Conservation (phyloP, 805 yeast species). For the Isabelozyma pseudorhagii region DNA sequence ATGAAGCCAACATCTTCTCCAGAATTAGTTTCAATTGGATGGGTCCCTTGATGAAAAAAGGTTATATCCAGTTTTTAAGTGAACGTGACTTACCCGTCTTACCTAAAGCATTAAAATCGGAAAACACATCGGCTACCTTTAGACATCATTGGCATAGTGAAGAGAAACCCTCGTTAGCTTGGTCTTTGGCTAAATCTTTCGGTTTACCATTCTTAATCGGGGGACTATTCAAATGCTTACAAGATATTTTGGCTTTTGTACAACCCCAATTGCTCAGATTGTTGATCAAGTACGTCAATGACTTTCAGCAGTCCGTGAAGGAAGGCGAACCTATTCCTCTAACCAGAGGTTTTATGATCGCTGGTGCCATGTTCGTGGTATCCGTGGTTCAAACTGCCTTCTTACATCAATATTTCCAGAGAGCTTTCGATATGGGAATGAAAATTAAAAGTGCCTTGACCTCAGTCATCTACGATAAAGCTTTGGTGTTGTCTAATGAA, state of each 20-base stretch:
- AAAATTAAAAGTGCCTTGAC: constrained; percentile 68
- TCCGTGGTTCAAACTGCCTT: constrained; percentile 76
- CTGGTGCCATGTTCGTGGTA: constrained; percentile 68
- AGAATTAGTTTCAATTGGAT: constrained; percentile 86
- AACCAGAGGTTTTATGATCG: constrained; percentile 72
- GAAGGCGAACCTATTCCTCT: constrained; percentile 53
- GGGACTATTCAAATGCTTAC: constrained; percentile 66
- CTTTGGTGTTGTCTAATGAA: constrained; percentile 68
- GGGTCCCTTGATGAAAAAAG: constrained; percentile 77
- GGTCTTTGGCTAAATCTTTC: constrained; percentile 67
- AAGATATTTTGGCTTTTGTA: constrained; percentile 65
- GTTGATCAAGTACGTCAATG: constrained; percentile 30
- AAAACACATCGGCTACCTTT: constrained; percentile 47
- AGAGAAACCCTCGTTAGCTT: constrained; percentile 48
- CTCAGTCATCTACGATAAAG: constrained; percentile 63
- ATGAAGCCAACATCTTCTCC: constrained; percentile 68
- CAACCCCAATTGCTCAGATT: constrained; percentile 30
- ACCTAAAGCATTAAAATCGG: constrained; percentile 64
- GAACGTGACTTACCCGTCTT: constrained; percentile 74
- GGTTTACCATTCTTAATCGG: constrained; percentile 70
- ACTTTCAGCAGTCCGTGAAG: constrained; percentile 32
- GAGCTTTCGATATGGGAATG: constrained; percentile 75
- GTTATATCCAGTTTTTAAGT: constrained; percentile 56
- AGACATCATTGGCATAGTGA: constrained; percentile 61
- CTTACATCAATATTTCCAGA: constrained; percentile 75